These are phyloP conservation scores for Diddensiella transvaalensis DNA, from an alignment of 805 yeast species.

Conservation along the genomic window DNA sequence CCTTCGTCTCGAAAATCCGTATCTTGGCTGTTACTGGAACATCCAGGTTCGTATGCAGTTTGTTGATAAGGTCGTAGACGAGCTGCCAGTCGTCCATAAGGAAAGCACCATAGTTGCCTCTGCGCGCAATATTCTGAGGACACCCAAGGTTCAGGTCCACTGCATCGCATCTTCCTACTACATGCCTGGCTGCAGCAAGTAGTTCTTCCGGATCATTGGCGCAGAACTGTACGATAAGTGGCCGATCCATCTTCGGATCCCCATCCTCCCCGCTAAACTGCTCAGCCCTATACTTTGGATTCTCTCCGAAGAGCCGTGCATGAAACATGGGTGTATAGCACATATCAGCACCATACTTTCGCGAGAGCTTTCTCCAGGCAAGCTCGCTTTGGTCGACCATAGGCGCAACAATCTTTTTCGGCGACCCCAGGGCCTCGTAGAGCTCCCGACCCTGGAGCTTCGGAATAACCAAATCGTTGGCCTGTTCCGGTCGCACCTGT, in stretches of 20 bases:
- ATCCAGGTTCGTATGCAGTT: slow-evolving; percentile 66
- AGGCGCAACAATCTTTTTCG: slow-evolving; percentile 89
- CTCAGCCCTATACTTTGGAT: slow-evolving; percentile 71
- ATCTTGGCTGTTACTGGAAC: slow-evolving; percentile 96
- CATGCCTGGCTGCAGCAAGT: slow-evolving; percentile 73
- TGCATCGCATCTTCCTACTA: slow-evolving; percentile 86
- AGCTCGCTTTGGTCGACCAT: slow-evolving; percentile 98
- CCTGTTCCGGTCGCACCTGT: too few species aligned
- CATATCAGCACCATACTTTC: slow-evolving; percentile 86
- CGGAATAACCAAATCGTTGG: neutral
- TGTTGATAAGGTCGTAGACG: slow-evolving; percentile 65
- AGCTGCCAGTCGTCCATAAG: slow-evolving; percentile 96
- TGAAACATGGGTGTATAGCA: slow-evolving; percentile 98
- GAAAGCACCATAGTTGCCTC: slow-evolving; percentile 94
- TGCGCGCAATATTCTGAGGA: slow-evolving; percentile 95
- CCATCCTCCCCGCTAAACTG: slow-evolving; percentile 73
- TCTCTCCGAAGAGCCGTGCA: slow-evolving; percentile 83
- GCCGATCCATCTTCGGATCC: slow-evolving; percentile 63
- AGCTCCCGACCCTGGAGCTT: slow-evolving; percentile 61
- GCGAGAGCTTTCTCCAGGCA: slow-evolving; percentile 87
- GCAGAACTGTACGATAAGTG: slow-evolving; percentile 90
- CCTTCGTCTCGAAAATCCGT: slow-evolving; percentile 79
- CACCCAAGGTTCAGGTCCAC: slow-evolving; percentile 95
- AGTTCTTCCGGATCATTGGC: slow-evolving; percentile 91
- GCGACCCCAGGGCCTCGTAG: slow-evolving; percentile 65